These are phyloP conservation scores for Backusella psychrophila DNA, from an alignment of 192 early-diverging fungal genomes.

Conservation along the genomic window DNA sequence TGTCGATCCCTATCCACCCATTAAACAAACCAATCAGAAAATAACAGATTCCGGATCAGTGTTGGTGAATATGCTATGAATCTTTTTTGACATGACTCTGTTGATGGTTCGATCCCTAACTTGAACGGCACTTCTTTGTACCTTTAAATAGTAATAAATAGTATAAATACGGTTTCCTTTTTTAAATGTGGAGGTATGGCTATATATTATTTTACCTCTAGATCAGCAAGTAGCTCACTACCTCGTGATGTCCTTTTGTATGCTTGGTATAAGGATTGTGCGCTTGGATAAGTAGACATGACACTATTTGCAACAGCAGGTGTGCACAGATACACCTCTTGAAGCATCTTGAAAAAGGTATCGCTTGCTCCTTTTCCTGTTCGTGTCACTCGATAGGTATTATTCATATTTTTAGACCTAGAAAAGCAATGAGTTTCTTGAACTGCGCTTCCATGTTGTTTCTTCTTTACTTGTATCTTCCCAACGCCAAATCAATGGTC, in stretches of 20 bases:
- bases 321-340: constrained; percentile 46
- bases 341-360: constrained; percentile 40
- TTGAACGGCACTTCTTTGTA: constrained; percentile 15
- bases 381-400: constrained; percentile 23
- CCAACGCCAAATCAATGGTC: constrained; percentile 36
- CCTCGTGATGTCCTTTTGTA: constrained; percentile 21
- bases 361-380: constrained; percentile 34
- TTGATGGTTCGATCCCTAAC: constrained; percentile 28
- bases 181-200: not conserved
- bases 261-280: constrained; percentile 35
- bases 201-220: constrained; percentile 30
- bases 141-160: constrained; percentile 7
- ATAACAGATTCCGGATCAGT: constrained; percentile 35
- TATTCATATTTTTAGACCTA: constrained; percentile 21
- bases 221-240: constrained; percentile 36
- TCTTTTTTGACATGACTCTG: constrained; percentile 38
- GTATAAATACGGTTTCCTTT: not conserved
- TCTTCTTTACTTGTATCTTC: constrained; percentile 37
- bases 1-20: too few relatives aligned
- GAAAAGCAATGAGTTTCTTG: not conserved
- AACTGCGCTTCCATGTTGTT: too few relatives aligned
- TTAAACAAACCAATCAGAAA: not conserved
- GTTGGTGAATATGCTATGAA: constrained; percentile 44
- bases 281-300: constrained; percentile 32
- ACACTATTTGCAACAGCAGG: constrained; percentile 35